phyloP scores from a whole-genome alignment of 306 rosid species.

The Sphenostylis stenocarpa region DNA sequence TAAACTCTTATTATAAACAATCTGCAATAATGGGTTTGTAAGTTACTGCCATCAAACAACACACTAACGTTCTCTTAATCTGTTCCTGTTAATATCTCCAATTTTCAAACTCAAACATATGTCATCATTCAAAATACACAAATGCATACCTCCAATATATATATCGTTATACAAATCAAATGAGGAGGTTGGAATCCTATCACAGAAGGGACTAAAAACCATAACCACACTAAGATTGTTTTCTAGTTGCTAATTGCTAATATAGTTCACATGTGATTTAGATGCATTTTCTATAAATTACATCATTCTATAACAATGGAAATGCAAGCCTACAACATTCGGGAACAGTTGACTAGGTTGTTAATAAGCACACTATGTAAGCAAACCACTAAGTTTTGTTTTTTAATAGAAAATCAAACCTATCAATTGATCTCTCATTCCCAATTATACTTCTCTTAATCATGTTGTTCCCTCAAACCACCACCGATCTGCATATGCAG shows the following conservation, averaged over 20 bases:
- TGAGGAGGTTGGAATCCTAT: slow-evolving; percentile 17
- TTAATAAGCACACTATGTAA: slow-evolving; percentile 29
- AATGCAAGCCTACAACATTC: slow-evolving; percentile 29
- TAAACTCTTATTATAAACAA: neutral
- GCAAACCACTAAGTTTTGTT: slow-evolving; percentile 8
- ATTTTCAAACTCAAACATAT: neutral
- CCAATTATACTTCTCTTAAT: slow-evolving; percentile 1
- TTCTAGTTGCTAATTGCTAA: slow-evolving; percentile 29
- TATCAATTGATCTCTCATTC: neutral
- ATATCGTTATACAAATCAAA: slow-evolving; percentile 21
- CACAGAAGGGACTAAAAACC: neutral
- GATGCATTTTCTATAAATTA: slow-evolving; percentile 43
- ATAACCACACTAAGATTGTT: slow-evolving; percentile 31
- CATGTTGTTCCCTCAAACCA: slow-evolving; percentile 61
- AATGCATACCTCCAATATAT: slow-evolving; percentile 10
- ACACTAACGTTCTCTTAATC: neutral
- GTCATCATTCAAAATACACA: slow-evolving; percentile 14
- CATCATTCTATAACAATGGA: slow-evolving; percentile 32
- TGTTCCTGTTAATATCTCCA: neutral
- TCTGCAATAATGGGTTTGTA: neutral
- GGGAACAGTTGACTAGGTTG: slow-evolving; percentile 39
- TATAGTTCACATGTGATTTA: neutral
- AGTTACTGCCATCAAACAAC: neutral
- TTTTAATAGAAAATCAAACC: neutral
- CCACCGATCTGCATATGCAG: slow-evolving; percentile 88